phyloP scores from a whole-genome alignment of 495 filamentous ascomycete genomes.

The Aspergillus cavernicola region DNA sequence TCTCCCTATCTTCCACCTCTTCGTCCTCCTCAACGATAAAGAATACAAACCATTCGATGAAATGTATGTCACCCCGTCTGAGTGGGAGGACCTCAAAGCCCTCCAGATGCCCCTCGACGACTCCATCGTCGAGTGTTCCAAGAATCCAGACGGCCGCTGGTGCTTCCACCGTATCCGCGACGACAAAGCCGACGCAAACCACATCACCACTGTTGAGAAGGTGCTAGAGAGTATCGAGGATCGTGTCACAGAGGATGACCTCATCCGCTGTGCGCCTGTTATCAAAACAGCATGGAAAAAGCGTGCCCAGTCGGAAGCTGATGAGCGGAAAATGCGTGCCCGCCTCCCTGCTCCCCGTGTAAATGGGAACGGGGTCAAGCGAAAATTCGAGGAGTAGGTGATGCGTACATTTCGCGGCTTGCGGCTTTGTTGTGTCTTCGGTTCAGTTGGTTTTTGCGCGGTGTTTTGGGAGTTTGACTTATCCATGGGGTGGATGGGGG shows the following conservation, averaged over 20 bases:
- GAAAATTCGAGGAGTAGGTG: slow-evolving; percentile 46
- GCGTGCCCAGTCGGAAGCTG: slow-evolving; percentile 31
- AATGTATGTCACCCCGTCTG: slow-evolving; percentile 64
- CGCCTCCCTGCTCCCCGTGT: slow-evolving; percentile 16
- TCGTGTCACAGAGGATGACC: slow-evolving; percentile 60
- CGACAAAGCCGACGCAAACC: slow-evolving; percentile 88
- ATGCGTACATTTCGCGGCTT: slow-evolving; percentile 12
- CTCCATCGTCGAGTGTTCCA: slow-evolving; percentile 80
- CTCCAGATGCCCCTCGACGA: slow-evolving; percentile 70
- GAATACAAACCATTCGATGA: slow-evolving; percentile 60
- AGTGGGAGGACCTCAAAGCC: slow-evolving; percentile 81
- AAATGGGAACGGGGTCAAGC: slow-evolving; percentile 43
- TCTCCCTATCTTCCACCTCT: slow-evolving; percentile 56
- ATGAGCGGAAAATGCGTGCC: slow-evolving; percentile 24
- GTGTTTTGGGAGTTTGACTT: slow-evolving; percentile 15
- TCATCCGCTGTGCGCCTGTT: slow-evolving; percentile 56
- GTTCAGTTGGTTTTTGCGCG: slow-evolving; percentile 17
- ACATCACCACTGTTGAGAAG: slow-evolving; percentile 71
- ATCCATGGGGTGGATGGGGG: neutral
- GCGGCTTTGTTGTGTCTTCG: slow-evolving; percentile 9
- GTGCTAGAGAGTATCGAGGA: slow-evolving; percentile 83
- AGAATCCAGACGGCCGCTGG: slow-evolving; percentile 71
- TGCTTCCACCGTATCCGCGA: slow-evolving; percentile 82
- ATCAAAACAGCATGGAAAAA: slow-evolving; percentile 76
- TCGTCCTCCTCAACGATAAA: slow-evolving; percentile 50